Evolutionary conservation across 805 yeast species (phyloP), one percentile per base, ranked within the genome.

Genomic region (Starmerella sp.): DNA sequence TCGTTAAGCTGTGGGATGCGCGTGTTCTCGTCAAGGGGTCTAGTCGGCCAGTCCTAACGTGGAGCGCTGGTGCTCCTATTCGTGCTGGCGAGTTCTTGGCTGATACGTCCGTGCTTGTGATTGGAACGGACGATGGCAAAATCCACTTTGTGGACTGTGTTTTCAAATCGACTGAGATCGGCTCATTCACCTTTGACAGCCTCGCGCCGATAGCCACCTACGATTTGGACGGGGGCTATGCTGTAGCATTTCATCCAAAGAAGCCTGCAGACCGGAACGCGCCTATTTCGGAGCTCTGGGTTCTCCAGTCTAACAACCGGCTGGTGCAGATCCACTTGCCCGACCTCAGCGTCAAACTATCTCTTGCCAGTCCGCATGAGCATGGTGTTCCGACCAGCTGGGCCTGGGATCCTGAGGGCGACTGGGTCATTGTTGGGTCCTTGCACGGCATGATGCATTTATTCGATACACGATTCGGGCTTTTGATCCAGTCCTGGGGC

Each of bases 391-490:
- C 83, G 0, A 76, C 81, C 0, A 69, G 83, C 15, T 78, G 88
- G 62, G 74, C 79, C 0, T 68, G 84, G 28, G 84, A 83, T 53
- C 67, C 70, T 0, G 69, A 73, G 14, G 69, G 72, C 30, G 70
- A 77, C 5, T 87, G 96, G 87, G 65, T 86, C 1, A 66, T 86
- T 8, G 65, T 84, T 2, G 97, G 96, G 0, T 86, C 96, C 0
- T 71, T 78, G 0, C 77, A 76, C 41, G 97, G 97, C 1, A 71
- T 83, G 0, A 65, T 93, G 34, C 82, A 81, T 59, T 68, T 91
- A 14, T 89, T 96, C 95, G 96, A 89, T 66, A 60, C 86, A 37
- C 72, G 95, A 53, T 86, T 88, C 66, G 74, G 74, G 37, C 56
- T 84, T 0, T 70, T 77, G 43, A 70, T 87, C 37, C 81, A 77